These are phyloP conservation scores for Rosa rugosa DNA, from an alignment of 306 rosid species.

Conservation along the genomic window DNA sequence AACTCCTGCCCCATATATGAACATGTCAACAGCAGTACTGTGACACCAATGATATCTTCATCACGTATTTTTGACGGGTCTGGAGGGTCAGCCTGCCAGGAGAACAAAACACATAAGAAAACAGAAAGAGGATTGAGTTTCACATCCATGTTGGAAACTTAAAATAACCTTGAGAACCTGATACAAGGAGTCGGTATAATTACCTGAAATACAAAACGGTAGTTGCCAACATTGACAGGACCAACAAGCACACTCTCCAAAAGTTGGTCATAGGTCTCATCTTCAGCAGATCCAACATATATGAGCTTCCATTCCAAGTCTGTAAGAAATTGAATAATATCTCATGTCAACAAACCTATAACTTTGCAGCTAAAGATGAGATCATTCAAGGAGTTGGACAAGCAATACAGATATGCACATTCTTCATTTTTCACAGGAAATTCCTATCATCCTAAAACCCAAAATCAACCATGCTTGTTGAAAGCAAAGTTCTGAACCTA, in stretches of 20 bases:
- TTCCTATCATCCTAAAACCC: slow-evolving; percentile 4
- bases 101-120: neutral
- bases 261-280: slow-evolving; percentile 86
- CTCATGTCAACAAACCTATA: slow-evolving; percentile 10
- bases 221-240: slow-evolving; percentile 91
- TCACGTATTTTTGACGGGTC: slow-evolving; percentile 93
- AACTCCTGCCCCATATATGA: slow-evolving; percentile 91
- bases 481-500: neutral
- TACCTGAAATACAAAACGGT: slow-evolving; percentile 86
- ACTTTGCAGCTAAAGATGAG: neutral
- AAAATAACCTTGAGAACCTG: neutral
- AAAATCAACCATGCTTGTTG: neutral
- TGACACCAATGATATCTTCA: slow-evolving; percentile 89
- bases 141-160: neutral
- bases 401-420: neutral
- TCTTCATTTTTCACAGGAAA: neutral
- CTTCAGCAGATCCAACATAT: slow-evolving; percentile 94
- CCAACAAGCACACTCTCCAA: slow-evolving; percentile 93
- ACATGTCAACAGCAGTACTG: slow-evolving; percentile 76
- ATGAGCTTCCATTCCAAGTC: slow-evolving; percentile 95
- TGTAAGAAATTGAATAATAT: slow-evolving; percentile 23
- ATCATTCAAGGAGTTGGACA: neutral
- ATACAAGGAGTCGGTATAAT: neutral
- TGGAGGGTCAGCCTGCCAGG: slow-evolving; percentile 82
- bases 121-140: neutral